Evolutionary conservation across 139 green algal genomes (phyloP).

Genomic region (Chlorella sp.): DNA sequence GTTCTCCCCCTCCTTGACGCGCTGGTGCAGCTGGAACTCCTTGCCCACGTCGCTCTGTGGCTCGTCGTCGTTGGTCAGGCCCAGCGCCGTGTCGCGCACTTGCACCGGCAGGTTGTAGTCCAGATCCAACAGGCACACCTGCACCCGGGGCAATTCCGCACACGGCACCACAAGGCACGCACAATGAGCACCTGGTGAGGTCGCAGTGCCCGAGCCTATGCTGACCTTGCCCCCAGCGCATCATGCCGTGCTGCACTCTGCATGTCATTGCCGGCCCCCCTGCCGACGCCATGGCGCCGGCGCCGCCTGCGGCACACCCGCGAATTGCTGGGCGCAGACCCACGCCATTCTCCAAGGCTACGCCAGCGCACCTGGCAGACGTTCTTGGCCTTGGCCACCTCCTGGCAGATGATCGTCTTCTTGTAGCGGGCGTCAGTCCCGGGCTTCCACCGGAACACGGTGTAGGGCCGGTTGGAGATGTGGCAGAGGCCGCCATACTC

Average conservation of each 20-base stretch:
- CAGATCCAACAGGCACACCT: slow-evolving; percentile 96
- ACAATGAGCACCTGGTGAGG: background rate
- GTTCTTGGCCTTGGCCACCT: slow-evolving; percentile 98
- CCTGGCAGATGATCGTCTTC: slow-evolving; percentile 98
- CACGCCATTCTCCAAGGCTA: too few species aligned
- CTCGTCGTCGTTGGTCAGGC: slow-evolving; percentile 67
- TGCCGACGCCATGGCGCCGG: too few species aligned
- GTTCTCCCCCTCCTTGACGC: slow-evolving; percentile 40
- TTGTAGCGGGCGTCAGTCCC: slow-evolving; percentile 91
- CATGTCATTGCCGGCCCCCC: too few species aligned
- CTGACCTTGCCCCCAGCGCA: too few species aligned
- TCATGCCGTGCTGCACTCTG: too few species aligned
- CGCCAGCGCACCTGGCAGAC: slow-evolving; percentile 84
- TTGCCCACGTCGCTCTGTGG: slow-evolving; percentile 81
- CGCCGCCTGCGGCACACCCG: too few species aligned
- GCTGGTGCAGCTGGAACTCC: slow-evolving; percentile 59
- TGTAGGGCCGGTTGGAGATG: slow-evolving; percentile 88
- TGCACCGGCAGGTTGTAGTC: slow-evolving; percentile 94
- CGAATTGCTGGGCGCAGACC: too few species aligned
- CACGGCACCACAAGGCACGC: too few species aligned
- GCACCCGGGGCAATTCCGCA: too few species aligned
- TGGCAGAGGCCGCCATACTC: slow-evolving; percentile 83
- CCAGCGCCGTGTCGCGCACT: slow-evolving; percentile 77
- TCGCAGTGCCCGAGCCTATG: background rate
- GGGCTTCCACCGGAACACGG: slow-evolving; percentile 85